Conservation (phyloP, 1,284 basidiomycete species). For the Schizophyllum commune region DNA sequence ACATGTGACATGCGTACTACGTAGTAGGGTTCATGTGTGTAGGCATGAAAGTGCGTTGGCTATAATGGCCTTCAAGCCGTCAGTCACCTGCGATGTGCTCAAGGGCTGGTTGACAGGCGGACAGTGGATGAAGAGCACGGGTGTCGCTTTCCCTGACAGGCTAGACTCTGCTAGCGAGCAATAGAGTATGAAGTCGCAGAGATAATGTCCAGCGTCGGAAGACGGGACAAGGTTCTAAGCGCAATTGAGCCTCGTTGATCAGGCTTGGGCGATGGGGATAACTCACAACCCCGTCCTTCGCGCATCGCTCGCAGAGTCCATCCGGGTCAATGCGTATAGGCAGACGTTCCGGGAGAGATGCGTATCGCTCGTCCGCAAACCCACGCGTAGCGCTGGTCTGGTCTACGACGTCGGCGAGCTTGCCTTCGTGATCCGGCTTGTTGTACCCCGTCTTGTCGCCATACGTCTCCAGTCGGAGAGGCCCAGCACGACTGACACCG, state of each 20-base stretch:
- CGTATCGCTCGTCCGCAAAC: background rate
- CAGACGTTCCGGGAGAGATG: background rate
- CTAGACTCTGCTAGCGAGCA: constrained; percentile 22
- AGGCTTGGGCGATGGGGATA: background rate
- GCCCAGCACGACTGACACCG: constrained; percentile 42
- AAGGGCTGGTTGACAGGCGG: constrained; percentile 4
- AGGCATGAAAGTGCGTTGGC: background rate
- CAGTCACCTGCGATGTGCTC: background rate
- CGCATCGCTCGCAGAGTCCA: background rate
- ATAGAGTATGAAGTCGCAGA: constrained; percentile 28
- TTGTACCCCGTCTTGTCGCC: constrained; percentile 47
- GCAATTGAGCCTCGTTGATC: background rate
- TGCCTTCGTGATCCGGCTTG: constrained; percentile 12
- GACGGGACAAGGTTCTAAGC: constrained; percentile 18
- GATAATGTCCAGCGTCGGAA: constrained; percentile 23
- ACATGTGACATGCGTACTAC: too few species aligned
- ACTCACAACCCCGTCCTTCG: background rate
- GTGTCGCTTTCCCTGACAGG: constrained; percentile 9
- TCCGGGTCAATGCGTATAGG: background rate
- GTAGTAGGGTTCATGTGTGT: too few species aligned
- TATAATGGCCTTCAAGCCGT: background rate
- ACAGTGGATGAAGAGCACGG: constrained; percentile 12
- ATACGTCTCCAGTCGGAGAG: constrained; percentile 38
- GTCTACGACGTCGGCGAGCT: constrained; percentile 1
- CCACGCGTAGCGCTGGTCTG: background rate